Percentiles rank a stretch among this genome's conserved stretches.
Evolutionary conservation across 75 land plant genomes (phyloP).

Genomic region (Isoetes taiwanensis): DNA sequence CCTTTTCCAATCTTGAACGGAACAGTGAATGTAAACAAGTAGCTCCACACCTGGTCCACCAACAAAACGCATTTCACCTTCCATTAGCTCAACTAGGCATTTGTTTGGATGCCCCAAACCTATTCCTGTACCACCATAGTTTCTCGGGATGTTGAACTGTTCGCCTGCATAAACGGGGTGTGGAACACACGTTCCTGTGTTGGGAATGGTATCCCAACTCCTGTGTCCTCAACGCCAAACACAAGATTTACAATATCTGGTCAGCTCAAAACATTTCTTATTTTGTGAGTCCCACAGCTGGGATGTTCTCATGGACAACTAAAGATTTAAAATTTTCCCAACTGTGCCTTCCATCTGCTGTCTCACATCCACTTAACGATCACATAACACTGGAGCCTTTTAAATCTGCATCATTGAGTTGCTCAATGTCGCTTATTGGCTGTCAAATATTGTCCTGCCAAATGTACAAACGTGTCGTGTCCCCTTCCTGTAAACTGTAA

Average conservation of each 20-base stretch:
- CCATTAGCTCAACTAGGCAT: conserved; percentile 80
- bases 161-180: conserved; percentile 86
- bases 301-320: conserved; percentile 18
- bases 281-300: background rate
- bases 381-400: conserved; percentile 11
- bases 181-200: conserved; percentile 70
- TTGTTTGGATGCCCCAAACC: conserved; percentile 79
- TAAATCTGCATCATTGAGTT: conserved; percentile 4
- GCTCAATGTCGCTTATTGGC: conserved; percentile 4
- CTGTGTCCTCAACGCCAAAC: conserved; percentile 80
- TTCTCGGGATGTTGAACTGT: conserved; percentile 82
- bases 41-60: conserved; percentile 58
- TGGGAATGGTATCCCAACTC: conserved; percentile 70
- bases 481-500: conserved; percentile 84
- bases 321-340: conserved; percentile 48
- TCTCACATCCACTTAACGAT: conserved; percentile 66
- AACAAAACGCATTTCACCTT: conserved; percentile 55
- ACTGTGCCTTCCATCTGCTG: conserved; percentile 53
- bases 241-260: conserved; percentile 44
- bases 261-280: conserved; percentile 13
- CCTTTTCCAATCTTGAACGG: conserved; percentile 9
- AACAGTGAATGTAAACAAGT: conserved; percentile 68
- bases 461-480: conserved; percentile 80
- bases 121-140: conserved; percentile 86
- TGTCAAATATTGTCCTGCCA: conserved; percentile 41